These are phyloP conservation scores for Diphasiastrum complanatum DNA, from an alignment of 83 land plant species.

Conservation along the genomic window DNA sequence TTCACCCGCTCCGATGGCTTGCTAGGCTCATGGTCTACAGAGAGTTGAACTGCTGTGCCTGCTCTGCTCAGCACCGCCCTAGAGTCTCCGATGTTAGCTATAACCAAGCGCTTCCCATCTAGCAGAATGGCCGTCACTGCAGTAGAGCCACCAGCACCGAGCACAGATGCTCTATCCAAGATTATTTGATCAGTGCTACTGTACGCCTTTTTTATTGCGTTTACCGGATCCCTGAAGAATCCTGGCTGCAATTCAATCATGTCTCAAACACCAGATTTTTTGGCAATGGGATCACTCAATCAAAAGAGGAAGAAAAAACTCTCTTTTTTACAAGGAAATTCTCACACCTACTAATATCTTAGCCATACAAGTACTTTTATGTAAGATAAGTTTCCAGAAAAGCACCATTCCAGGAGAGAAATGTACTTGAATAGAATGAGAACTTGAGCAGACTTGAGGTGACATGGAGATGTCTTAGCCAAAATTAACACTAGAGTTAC, in stretches of 20 bases:
- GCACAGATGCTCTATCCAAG: slow-evolving; percentile 1
- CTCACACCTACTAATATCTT: too few relatives aligned
- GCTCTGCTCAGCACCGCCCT: slow-evolving; percentile 19
- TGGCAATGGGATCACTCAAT: too few relatives aligned
- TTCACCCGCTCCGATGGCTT: slow-evolving; percentile 3
- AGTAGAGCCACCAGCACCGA: slow-evolving; percentile 25
- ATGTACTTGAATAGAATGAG: too few relatives aligned
- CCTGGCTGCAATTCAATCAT: slow-evolving; percentile 19
- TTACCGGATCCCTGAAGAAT: slow-evolving; percentile 13
- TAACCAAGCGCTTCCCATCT: slow-evolving; percentile 12
- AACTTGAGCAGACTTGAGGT: too few relatives aligned
- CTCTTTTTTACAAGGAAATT: background rate
- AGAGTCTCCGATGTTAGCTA: slow-evolving; percentile 21
- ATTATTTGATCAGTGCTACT: slow-evolving; percentile 8
- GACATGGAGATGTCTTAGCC: too few relatives aligned
- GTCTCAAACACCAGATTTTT: too few relatives aligned
- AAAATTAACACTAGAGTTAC: too few relatives aligned
- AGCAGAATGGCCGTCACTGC: slow-evolving; percentile 24
- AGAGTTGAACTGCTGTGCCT: slow-evolving; percentile 20
- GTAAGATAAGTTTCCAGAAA: too few relatives aligned
- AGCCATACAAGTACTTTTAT: too few relatives aligned
- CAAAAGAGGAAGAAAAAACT: background rate
- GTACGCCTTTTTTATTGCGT: slow-evolving; percentile 18
- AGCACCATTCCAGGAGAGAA: too few relatives aligned
- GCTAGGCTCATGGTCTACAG: slow-evolving; percentile 26